These are phyloP conservation scores for Xylona heveae DNA, from an alignment of 495 filamentous ascomycete species.

Conservation along the genomic window DNA sequence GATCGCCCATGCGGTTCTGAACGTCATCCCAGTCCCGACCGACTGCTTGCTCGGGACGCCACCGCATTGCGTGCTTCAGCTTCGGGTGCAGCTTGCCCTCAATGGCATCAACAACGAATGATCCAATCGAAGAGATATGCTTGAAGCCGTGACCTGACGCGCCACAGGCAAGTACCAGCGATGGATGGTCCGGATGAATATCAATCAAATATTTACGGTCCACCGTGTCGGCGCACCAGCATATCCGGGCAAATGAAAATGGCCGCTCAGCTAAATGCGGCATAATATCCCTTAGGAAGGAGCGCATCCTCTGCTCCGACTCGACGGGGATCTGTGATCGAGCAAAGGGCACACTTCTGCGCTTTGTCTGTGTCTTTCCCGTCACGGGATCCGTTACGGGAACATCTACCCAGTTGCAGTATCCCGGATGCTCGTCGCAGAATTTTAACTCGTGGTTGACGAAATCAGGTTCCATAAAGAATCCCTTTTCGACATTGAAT, in stretches of 20 bases:
- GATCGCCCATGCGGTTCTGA: conserved; percentile 25
- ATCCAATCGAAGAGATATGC: conserved; percentile 27
- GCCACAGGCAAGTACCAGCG: conserved; percentile 25
- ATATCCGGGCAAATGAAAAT: conserved; percentile 27
- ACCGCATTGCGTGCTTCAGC: conserved; percentile 22
- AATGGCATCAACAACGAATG: conserved; percentile 22
- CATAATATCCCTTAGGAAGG: conserved; percentile 26
- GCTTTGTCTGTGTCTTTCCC: too few relatives aligned
- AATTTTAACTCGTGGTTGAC: conserved; percentile 30
- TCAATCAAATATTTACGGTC: conserved; percentile 29
- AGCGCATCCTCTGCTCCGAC: conserved; percentile 19
- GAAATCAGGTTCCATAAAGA: conserved; percentile 33
- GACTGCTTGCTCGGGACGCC: conserved; percentile 26
- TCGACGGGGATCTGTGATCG: conserved; percentile 25
- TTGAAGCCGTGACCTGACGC: conserved; percentile 30
- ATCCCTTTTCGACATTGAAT: conserved; percentile 28
- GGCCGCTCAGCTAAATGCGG: conserved; percentile 24
- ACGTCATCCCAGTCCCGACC: conserved; percentile 26
- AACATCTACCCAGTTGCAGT: conserved; percentile 23
- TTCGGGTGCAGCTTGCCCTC: conserved; percentile 20
- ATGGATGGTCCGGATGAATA: conserved; percentile 17
- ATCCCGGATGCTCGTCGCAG: conserved; percentile 34
- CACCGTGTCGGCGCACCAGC: conserved; percentile 31
- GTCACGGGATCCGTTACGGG: too few relatives aligned
- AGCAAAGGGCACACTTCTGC: conserved; percentile 22